A percentile compares a stretch with the other conserved stretches of the same genome.
Evolutionary conservation across 2,329 filamentous ascomycete genomes (phyloP).

Genomic region (Calonectria hawksworthii): DNA sequence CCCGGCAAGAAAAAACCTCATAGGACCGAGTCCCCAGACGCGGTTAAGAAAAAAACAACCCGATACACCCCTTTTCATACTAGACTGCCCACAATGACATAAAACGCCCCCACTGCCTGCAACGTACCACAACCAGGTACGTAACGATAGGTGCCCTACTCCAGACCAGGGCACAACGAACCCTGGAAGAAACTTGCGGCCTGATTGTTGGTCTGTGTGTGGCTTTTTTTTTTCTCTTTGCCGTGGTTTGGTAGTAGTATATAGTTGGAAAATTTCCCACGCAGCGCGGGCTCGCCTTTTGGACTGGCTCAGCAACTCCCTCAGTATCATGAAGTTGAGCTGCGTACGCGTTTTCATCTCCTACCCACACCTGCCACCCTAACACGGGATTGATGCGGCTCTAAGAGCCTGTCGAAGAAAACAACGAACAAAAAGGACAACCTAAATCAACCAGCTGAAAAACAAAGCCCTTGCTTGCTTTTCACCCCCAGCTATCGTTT

Average conservation of each 20-base stretch:
- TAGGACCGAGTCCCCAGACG: background rate
- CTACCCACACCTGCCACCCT: slow-evolving; percentile 20
- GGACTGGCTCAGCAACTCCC: background rate
- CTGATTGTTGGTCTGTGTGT: slow-evolving; percentile 20
- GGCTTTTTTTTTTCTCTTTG: background rate
- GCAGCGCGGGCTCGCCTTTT: background rate
- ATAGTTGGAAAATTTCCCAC: background rate
- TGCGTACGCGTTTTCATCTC: slow-evolving; percentile 6
- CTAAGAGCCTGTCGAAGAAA: slow-evolving; percentile 15
- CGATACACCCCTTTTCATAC: slow-evolving; percentile 12
- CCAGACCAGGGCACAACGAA: slow-evolving; percentile 8
- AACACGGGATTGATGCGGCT: slow-evolving; percentile 22
- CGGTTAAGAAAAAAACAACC: background rate
- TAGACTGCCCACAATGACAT: slow-evolving; percentile 33
- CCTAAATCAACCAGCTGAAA: background rate
- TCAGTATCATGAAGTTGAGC: slow-evolving; percentile 20
- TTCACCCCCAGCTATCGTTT: too few species aligned
- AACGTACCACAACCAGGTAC: slow-evolving; percentile 24
- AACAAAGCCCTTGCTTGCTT: background rate
- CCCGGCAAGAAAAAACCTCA: slow-evolving; percentile 1
- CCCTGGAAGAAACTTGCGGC: slow-evolving; percentile 12
- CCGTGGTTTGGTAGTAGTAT: background rate
- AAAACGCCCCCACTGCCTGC: slow-evolving; percentile 11
- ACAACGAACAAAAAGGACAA: background rate
- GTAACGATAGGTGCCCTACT: slow-evolving; percentile 15